phyloP scores from a whole-genome alignment of 2,329 filamentous ascomycete genomes.

The Cytospora schulzeri region DNA sequence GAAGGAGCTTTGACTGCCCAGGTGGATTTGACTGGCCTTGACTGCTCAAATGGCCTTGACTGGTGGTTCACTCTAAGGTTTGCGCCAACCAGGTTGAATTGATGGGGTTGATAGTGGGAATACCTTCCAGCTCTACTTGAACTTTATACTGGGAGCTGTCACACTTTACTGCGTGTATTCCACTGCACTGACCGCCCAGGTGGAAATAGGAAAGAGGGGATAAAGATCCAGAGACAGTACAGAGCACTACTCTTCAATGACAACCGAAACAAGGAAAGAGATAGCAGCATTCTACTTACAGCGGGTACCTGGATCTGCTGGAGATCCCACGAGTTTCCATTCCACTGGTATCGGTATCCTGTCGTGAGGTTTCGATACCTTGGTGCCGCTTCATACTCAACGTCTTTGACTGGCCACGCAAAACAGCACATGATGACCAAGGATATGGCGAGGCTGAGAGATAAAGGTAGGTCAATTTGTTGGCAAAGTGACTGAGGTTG shows the following conservation, averaged over 20 bases:
- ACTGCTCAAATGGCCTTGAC: too few relatives aligned
- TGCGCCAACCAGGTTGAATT: background rate
- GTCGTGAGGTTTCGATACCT: constrained; percentile 36
- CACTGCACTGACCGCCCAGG: background rate
- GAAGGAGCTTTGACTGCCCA: background rate
- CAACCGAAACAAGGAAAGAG: constrained; percentile 5
- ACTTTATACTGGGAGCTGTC: background rate
- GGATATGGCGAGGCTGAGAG: background rate
- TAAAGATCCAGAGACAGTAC: background rate
- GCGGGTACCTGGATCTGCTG: constrained; percentile 33
- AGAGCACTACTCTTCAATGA: background rate
- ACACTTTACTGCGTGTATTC: background rate
- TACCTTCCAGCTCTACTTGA: background rate
- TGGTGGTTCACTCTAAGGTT: background rate
- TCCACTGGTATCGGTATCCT: constrained; percentile 46
- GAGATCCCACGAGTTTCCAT: constrained; percentile 40
- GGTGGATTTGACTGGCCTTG: too few relatives aligned
- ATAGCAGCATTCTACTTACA: constrained; percentile 38
- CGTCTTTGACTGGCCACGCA: constrained; percentile 52
- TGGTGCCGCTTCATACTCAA: constrained; percentile 47
- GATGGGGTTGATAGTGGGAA: background rate
- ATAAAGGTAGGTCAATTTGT: background rate
- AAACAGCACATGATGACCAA: constrained; percentile 51
- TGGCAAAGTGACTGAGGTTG: background rate
- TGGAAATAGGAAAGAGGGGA: background rate